Evolutionary conservation across 2,329 filamentous ascomycete genomes (phyloP), one percentile per base, ranked within the genome.

Genomic region (Pseudocercospora vitis): DNA sequence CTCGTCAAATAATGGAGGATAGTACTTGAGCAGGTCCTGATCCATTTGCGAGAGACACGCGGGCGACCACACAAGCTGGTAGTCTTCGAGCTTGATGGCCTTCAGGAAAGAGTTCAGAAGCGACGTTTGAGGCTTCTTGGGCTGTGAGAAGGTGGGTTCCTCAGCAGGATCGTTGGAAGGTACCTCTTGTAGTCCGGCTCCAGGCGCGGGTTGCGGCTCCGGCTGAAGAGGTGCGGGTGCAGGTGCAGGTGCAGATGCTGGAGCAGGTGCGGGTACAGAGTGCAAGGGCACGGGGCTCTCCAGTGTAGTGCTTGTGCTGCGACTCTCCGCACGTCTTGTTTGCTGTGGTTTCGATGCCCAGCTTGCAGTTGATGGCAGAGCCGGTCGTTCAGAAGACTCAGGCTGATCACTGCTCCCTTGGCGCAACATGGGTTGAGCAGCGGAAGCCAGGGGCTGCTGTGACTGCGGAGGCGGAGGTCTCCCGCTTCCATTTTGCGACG

Each of bases 311-410:
- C 87, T 95, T 0, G 89, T 91, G 26, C 89, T 87, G 62, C 91
- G 83, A 65, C 91, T 96, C 56, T 83, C 88, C 63, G 81, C 83
- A 65, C 84, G 84, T 72, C 82, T 89, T 54, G 79, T 80, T 67
- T 52, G 85, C 77, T 66, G 86, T 82, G 68, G 84, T 77, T 75
- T 84, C 59, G 81, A 85, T 16, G 92, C 94, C 94, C 94, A 99
- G 67, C 87, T 96, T 3, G 92, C 94, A 3, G 91, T 91, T 1
- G 91, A 90, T 2, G 94, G 95, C 35, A 99, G 77, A n/a, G 91
- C 94, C 32, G 94, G 91, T 2, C 86, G 86, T 66, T 96, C 92
- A n/a, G 61, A 42, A n/a, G 68, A 65, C 48, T 64, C 66, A 11
- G 52, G 37, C 53, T 63, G 64, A 50, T 68, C 65, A 26, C 57